phyloP scores from a whole-genome alignment of 805 yeast genomes.

The Wickerhamiella dianesei region DNA sequence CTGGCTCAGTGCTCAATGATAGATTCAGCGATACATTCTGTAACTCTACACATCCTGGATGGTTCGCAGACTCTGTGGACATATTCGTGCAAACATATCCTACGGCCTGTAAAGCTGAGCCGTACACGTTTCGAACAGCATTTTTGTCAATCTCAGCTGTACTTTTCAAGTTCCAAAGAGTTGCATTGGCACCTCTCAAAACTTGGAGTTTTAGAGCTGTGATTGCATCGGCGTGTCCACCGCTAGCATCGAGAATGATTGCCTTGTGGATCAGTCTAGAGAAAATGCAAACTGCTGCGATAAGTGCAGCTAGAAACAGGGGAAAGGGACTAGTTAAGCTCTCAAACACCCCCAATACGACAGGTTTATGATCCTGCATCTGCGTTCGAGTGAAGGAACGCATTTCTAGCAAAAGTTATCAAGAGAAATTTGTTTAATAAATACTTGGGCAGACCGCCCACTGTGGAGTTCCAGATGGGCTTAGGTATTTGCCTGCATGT shows the following conservation, averaged over 20 bases:
- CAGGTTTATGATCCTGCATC: background rate
- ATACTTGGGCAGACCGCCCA: background rate
- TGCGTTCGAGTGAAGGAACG: background rate
- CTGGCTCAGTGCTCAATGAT: background rate
- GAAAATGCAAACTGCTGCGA: too few species aligned
- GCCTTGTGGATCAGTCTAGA: too few species aligned
- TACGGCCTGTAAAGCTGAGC: background rate
- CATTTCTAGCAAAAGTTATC: too few species aligned
- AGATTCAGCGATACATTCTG: background rate
- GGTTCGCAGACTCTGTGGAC: too few species aligned
- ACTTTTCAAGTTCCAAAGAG: background rate
- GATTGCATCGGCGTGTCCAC: background rate
- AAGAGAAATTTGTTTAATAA: background rate
- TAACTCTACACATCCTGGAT: too few species aligned
- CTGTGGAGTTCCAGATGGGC: background rate
- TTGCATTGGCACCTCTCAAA: background rate
- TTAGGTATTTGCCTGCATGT: background rate
- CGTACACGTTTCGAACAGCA: background rate
- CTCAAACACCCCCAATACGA: too few species aligned
- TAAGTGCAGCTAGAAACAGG: too few species aligned
- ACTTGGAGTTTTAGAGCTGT: background rate
- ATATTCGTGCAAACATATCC: background rate
- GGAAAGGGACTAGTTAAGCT: background rate
- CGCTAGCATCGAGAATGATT: too few species aligned
- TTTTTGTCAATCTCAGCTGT: background rate